Base-by-base conservation (phyloP, 129 eudicot species). In the Helianthus tuberosus region DNA sequence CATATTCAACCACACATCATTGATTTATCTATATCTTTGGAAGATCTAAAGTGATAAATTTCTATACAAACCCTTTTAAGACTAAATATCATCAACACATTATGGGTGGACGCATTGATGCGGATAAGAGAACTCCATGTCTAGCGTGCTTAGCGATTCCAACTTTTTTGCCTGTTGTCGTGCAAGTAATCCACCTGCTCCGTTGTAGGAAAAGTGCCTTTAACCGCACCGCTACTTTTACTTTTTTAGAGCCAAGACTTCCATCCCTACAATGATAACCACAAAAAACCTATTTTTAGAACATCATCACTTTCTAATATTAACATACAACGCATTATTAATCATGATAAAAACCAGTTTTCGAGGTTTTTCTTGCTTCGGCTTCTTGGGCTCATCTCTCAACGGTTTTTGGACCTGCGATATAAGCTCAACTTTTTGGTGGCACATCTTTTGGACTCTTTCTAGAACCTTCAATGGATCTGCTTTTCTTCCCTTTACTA, bases 371-470 rank as follows among this genome's bases (percentile, higher is more conserved):
- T 85, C 83, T 77, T 85, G 80, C 47, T 77, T 89, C 51, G 29
- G 51, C 44, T 64, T 71, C 65, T 52, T 71, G 67, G 69, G 53
- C 80, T 83, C 85, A 39, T 86, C 87, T 41, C 80, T 80, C 73
- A 88, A 77, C 7, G 90, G 82, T 15, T 81, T 80, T 2, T 96
- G 96, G 8, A 88, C 70, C 35, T 92, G 92, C 32, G 98, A 88
- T 38, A 93, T 72, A 60, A 93, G 92, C 84, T 89, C 96, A 2
- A 93, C 98, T 67, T 90, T 87, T 52, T 96, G 91, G 84, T 86
- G 92, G 72, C 89, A 89, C 74, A 89, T 93, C 75, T 80, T 82
- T 83, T 89, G 92, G 2, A 89, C 73, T 75, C 96, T 82, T 70
- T 86, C 96, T 53, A 89, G 62, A 49, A 89, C 88, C 79, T 86